A percentile compares a stretch with the other conserved stretches of the same genome.
Conservation (phyloP, 1,139 yeast genomes). For the Protomyces gravidus region DNA sequence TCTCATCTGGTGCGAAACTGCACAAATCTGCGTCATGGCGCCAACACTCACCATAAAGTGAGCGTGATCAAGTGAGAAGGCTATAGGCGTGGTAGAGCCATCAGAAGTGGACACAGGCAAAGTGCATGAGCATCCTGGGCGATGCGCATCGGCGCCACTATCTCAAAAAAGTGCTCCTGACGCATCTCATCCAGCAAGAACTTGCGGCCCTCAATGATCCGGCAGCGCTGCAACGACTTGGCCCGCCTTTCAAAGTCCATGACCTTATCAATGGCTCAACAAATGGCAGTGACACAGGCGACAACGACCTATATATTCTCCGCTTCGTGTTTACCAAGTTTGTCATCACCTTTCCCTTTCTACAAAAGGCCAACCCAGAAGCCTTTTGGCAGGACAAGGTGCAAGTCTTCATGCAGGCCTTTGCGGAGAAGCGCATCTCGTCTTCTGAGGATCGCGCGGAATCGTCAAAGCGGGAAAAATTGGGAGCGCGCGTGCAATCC, state of each 20-base stretch:
- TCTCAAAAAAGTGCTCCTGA: constrained; percentile 71
- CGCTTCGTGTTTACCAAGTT: constrained; percentile 61
- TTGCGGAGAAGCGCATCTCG: constrained; percentile 64
- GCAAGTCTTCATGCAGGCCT: constrained; percentile 73
- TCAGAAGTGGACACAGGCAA: neutral
- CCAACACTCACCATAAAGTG: too few species aligned
- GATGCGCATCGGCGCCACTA: constrained; percentile 67
- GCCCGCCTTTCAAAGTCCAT: constrained; percentile 59
- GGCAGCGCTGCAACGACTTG: constrained; percentile 60
- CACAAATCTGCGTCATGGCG: neutral
- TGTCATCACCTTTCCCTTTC: constrained; percentile 68
- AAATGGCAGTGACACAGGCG: constrained; percentile 24
- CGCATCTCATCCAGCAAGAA: constrained; percentile 59
- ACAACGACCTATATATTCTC: constrained; percentile 56
- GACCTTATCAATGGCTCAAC: constrained; percentile 1
- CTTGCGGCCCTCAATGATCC: constrained; percentile 54
- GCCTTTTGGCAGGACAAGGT: constrained; percentile 73
- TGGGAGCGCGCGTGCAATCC: constrained; percentile 57
- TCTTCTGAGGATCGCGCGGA: constrained; percentile 68
- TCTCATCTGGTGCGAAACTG: too few species aligned
- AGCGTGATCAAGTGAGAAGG: too few species aligned
- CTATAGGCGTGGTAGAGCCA: too few species aligned
- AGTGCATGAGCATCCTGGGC: constrained; percentile 37
- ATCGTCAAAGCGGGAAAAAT: constrained; percentile 64
- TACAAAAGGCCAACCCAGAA: constrained; percentile 52